Percentiles rank a stretch among this genome's conserved stretches.
phyloP scores from a whole-genome alignment of 257 asterid genomes.

The Solanum dulcamara region DNA sequence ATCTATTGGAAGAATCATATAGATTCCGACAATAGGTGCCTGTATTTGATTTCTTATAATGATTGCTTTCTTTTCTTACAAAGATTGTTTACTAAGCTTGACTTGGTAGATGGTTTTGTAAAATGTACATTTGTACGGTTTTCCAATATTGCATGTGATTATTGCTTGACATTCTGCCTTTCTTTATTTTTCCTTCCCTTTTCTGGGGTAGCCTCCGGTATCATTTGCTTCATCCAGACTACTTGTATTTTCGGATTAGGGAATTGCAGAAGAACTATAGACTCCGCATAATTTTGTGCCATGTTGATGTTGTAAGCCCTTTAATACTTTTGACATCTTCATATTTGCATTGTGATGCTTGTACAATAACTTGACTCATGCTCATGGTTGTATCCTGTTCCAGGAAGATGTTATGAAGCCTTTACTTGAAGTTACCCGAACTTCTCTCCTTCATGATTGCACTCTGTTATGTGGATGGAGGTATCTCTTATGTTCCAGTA shows the following conservation, averaged over 20 bases:
- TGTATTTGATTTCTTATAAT: background rate
- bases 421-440: constrained; percentile 88
- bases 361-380: background rate
- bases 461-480: constrained; percentile 94
- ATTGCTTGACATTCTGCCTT: background rate
- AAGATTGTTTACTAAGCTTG: background rate
- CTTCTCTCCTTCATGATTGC: constrained; percentile 94
- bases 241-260: constrained; percentile 84
- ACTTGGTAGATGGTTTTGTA: background rate
- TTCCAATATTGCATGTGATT: background rate
- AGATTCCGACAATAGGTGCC: background rate
- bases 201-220: constrained; percentile 67
- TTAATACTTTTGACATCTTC: background rate
- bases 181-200: background rate
- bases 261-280: constrained; percentile 85
- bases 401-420: constrained; percentile 98
- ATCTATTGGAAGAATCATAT: background rate
- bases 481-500: constrained; percentile 19
- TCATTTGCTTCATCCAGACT: constrained; percentile 97
- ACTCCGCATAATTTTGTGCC: constrained; percentile 89
- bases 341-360: background rate
- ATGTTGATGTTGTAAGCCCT: constrained; percentile 81
- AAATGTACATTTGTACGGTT: background rate
- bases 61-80: background rate
- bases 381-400: constrained; percentile 9